Evolutionary conservation across 805 yeast species (phyloP), one percentile per base, ranked within the genome.

Genomic region (Alloascoidea africana): DNA sequence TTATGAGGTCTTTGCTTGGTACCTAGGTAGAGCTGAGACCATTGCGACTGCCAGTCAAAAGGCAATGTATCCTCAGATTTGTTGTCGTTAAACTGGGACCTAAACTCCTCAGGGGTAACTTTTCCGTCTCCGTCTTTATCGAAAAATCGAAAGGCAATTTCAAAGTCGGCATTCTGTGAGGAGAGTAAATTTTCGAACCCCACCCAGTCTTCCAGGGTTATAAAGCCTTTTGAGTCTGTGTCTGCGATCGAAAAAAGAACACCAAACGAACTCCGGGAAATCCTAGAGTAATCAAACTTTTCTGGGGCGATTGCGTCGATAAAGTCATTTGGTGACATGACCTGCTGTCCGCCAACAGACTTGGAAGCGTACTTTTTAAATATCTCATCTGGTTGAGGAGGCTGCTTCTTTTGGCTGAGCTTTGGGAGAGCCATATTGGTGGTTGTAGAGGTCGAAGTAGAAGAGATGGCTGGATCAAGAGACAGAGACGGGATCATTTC

Each of bases 201-300:
- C 37, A 71, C 59, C 80, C 94, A 89, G 52, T 89, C 96, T 17
- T 62, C 54, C 36, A 75, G 62, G 17, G 71, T 66, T 36, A 84
- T 64, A 41, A 66, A 75, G 4, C 96, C 96, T 45, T 73, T 71
- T 39, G 66, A 63, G 32, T 67, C 64, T 41, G 71, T 71, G 58
- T 89, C 97, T 13, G 94, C 84, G 17, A 85, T 74, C 40, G 80
- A 63, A 52, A 81, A 89, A 36, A 89, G 73, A 42, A 87, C 66
- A 4, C 80, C 81, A 54, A 73, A 73, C 3, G 80, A 67, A 44
- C 73, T 65, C 8, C 70, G 59, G 13, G 75, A 66, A 38, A 76
- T 65, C 45, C 65, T 65, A 44, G 67, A 66, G 46, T 70, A 65
- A 50, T 68, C 68, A 46, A 63, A 63, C 37, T 55, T 43, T 8